Evolutionary conservation across 1,284 basidiomycete species (phyloP).

Genomic region (Schizophyllum commune): DNA sequence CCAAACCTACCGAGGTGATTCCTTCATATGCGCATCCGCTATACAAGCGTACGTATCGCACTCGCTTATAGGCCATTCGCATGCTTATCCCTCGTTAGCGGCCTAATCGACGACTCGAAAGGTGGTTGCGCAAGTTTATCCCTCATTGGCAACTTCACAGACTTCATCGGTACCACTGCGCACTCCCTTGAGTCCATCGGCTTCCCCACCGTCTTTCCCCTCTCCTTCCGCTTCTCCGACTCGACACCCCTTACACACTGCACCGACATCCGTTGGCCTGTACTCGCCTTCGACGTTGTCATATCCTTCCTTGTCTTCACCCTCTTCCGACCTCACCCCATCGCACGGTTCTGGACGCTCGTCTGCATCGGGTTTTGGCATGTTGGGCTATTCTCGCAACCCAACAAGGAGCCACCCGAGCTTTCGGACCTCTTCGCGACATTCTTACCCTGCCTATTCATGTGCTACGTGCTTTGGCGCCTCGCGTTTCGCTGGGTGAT

Average conservation of each 20-base stretch:
- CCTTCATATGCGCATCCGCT: constrained; percentile 83
- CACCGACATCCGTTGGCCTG: constrained; percentile 59
- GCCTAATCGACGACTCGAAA: constrained; percentile 50
- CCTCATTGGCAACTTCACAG: constrained; percentile 64
- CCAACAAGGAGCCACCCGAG: constrained; percentile 57
- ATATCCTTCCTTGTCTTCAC: constrained; percentile 63
- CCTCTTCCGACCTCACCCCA: constrained; percentile 63
- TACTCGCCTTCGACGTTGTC: constrained; percentile 65
- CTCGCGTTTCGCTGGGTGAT: constrained; percentile 69
- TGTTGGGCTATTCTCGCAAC: constrained; percentile 73
- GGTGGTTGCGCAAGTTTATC: constrained; percentile 77
- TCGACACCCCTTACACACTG: constrained; percentile 50
- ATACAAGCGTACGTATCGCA: constrained; percentile 53
- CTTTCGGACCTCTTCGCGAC: constrained; percentile 65
- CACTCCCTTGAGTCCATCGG: constrained; percentile 66
- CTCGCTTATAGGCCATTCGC: constrained; percentile 6
- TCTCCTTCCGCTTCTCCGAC: constrained; percentile 31
- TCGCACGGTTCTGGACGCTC: constrained; percentile 70
- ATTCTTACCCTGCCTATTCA: constrained; percentile 76
- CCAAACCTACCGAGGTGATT: constrained; percentile 74
- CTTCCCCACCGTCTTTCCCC: constrained; percentile 73
- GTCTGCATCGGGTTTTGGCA: constrained; percentile 89
- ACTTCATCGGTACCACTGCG: constrained; percentile 52
- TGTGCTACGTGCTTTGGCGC: constrained; percentile 77
- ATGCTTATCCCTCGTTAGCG: constrained; percentile 34